Conservation (phyloP, 306 rosid species). For the Acacia acuminata region DNA sequence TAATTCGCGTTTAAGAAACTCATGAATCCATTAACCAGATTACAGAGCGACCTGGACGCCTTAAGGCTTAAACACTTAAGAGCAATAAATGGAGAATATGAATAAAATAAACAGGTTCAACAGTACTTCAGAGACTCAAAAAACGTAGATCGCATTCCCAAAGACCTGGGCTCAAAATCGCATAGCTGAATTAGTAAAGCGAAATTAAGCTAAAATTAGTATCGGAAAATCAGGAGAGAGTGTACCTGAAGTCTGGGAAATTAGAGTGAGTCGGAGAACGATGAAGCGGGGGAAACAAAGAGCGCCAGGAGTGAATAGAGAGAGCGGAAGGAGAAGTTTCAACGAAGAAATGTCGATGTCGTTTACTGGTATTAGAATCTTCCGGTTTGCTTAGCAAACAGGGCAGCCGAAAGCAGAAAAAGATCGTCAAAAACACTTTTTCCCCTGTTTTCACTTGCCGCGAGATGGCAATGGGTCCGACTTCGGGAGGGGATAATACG, state of each 20-base stretch:
- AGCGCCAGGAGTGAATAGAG: not conserved
- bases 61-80: not conserved
- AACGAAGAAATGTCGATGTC: constrained; percentile 36
- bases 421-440: not conserved
- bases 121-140: not conserved
- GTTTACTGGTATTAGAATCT: constrained; percentile 34
- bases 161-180: not conserved
- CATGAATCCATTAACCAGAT: not conserved
- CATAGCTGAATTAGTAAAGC: not conserved
- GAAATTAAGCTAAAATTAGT: not conserved
- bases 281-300: not conserved
- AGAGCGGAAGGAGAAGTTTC: not conserved
- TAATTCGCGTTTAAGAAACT: not conserved
- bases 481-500: not conserved
- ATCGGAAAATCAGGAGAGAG: not conserved
- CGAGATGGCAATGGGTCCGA: not conserved
- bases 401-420: not conserved
- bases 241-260: constrained; percentile 11
- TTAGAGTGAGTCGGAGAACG: constrained; percentile 19
- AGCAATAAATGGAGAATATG: not conserved
- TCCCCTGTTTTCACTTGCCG: not conserved
- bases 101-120: not conserved
- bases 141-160: constrained; percentile 5
- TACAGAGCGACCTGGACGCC: not conserved
- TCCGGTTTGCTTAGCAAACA: constrained; percentile 27